These are phyloP conservation scores for Vitis hybrid DNA, from an alignment of 177 flowering plant genomes.

Conservation along the genomic window DNA sequence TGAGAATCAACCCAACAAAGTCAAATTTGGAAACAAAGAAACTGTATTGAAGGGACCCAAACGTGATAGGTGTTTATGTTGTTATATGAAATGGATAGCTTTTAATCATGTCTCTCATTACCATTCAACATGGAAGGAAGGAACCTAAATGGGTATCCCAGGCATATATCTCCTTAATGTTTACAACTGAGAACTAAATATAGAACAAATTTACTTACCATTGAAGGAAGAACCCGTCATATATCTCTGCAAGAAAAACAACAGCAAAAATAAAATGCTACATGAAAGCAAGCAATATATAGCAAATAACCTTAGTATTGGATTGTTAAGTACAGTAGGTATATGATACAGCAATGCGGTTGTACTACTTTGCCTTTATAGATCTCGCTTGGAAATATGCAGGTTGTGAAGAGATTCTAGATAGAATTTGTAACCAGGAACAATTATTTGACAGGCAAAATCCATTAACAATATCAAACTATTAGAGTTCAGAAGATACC, in stretches of 20 bases:
- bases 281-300: conserved; percentile 3
- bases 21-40: too few relatives aligned
- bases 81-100: too few relatives aligned
- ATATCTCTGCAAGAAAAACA: conserved; percentile 32
- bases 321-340: background rate
- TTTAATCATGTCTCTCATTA: too few relatives aligned
- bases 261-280: background rate
- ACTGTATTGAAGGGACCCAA: too few relatives aligned
- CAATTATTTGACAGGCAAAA: background rate
- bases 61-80: too few relatives aligned
- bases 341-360: background rate
- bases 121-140: too few relatives aligned
- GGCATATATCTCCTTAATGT: background rate
- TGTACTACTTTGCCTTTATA: background rate
- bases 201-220: conserved; percentile 26
- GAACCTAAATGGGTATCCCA: too few relatives aligned
- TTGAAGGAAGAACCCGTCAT: conserved; percentile 38
- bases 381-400: background rate
- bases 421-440: background rate
- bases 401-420: background rate
- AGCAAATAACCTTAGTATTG: background rate
- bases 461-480: background rate
- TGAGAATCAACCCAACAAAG: too few relatives aligned
- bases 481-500: conserved; percentile 21
- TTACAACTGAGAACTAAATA: background rate